These are phyloP conservation scores for Macroventuria anomochaeta DNA, from an alignment of 2,329 filamentous ascomycete species.

Conservation along the genomic window DNA sequence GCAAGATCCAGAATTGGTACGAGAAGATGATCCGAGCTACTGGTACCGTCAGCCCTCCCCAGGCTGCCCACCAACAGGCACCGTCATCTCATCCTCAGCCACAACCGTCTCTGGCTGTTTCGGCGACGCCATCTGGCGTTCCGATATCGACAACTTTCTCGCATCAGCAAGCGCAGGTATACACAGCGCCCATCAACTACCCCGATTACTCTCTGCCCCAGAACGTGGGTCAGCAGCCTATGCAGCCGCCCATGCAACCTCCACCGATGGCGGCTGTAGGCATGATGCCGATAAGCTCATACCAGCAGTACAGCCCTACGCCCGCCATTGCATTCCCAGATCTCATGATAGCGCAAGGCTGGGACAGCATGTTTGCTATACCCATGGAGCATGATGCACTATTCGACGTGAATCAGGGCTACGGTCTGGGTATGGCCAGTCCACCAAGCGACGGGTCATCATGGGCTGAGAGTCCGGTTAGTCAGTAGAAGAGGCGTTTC, in stretches of 20 bases:
- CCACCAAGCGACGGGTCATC: slow-evolving; percentile 28
- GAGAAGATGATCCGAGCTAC: slow-evolving; percentile 35
- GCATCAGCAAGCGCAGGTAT: slow-evolving; percentile 26
- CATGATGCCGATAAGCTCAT: slow-evolving; percentile 27
- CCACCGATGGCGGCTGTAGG: slow-evolving; percentile 22
- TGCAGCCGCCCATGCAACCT: slow-evolving; percentile 6
- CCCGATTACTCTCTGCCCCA: slow-evolving; percentile 10
- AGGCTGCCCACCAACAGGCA: slow-evolving; percentile 1
- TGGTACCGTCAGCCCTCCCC: slow-evolving; percentile 20
- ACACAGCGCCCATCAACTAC: slow-evolving; percentile 16
- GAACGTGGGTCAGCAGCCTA: neutral
- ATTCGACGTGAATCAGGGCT: slow-evolving; percentile 28
- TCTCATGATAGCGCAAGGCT: slow-evolving; percentile 36
- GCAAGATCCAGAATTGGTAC: slow-evolving; percentile 42
- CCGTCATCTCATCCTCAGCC: slow-evolving; percentile 2
- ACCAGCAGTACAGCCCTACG: slow-evolving; percentile 23
- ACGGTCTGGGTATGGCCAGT: slow-evolving; percentile 30
- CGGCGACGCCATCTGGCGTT: slow-evolving; percentile 19
- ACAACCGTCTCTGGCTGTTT: slow-evolving; percentile 9
- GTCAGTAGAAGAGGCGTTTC: neutral
- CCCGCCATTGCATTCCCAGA: slow-evolving; percentile 36
- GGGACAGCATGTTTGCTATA: slow-evolving; percentile 37
- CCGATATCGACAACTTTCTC: slow-evolving; percentile 25
- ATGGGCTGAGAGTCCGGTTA: slow-evolving; percentile 22
- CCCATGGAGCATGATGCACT: slow-evolving; percentile 37